These are phyloP conservation scores for Modicella reniformis DNA, from an alignment of 371 early-diverging fungal species.

Conservation along the genomic window DNA sequence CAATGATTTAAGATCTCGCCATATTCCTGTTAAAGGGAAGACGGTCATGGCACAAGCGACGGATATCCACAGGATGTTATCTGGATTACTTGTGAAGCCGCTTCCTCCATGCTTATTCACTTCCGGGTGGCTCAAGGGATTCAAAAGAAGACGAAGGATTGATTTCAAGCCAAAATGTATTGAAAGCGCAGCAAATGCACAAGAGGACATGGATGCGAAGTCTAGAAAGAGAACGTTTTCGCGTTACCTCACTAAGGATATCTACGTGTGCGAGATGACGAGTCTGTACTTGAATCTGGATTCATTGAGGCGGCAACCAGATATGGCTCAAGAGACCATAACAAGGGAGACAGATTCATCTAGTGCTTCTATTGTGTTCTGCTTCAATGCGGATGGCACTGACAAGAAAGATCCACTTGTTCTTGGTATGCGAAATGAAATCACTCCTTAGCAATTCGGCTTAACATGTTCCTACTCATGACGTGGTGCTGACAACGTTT, in stretches of 20 bases:
- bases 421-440: constrained; percentile 21
- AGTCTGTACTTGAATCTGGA: constrained; percentile 3
- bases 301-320: background rate
- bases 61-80: constrained; percentile 9
- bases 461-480: background rate
- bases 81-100: constrained; percentile 5
- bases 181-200: background rate
- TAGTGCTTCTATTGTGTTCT: constrained; percentile 9
- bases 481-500: background rate
- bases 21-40: constrained; percentile 2
- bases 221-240: background rate
- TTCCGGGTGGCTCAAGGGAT: constrained; percentile 10
- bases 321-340: background rate
- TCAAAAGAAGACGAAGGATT: constrained; percentile 2
- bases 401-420: constrained; percentile 6
- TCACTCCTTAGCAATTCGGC: background rate
- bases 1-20: background rate
- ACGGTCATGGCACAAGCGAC: constrained; percentile 9
- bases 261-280: constrained; percentile 13
- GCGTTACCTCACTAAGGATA: background rate
- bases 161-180: background rate
- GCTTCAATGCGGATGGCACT: constrained; percentile 10
- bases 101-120: constrained; percentile 8
- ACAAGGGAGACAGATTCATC: background rate
- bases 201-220: background rate